phyloP scores from a whole-genome alignment of 2,329 filamentous ascomycete genomes.

The Aspergillus brasiliensis region DNA sequence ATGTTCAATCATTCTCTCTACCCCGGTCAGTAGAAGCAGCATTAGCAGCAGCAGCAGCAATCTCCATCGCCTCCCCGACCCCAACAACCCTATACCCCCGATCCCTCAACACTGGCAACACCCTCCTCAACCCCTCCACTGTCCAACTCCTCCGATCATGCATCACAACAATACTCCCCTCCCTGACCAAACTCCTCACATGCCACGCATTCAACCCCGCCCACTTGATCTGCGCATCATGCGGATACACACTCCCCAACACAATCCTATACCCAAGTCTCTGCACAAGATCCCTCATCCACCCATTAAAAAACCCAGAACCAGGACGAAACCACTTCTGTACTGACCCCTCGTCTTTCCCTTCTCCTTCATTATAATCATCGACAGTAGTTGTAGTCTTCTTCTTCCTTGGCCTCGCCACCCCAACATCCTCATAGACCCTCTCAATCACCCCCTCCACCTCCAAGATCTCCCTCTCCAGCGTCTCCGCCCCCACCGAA shows the following conservation, averaged over 20 bases:
- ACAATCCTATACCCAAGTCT: slow-evolving; percentile 70
- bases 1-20: background rate
- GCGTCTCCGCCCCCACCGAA: slow-evolving; percentile 50
- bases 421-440: slow-evolving; percentile 50
- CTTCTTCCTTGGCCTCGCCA: slow-evolving; percentile 36
- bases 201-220: slow-evolving; percentile 73
- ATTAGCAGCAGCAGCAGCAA: background rate
- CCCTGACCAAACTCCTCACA: slow-evolving; percentile 75
- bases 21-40: background rate
- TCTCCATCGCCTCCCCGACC: slow-evolving; percentile 65
- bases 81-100: slow-evolving; percentile 73
- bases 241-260: slow-evolving; percentile 84
- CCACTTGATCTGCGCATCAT: slow-evolving; percentile 81
- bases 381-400: no score
- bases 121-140: slow-evolving; percentile 70
- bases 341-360: slow-evolving; percentile 37
- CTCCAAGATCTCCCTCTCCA: slow-evolving; percentile 63
- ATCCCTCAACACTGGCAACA: slow-evolving; percentile 70
- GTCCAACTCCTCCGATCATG: slow-evolving; percentile 87
- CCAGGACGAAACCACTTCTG: slow-evolving; percentile 76
- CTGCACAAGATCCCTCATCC: slow-evolving; percentile 65
- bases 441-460: slow-evolving; percentile 64
- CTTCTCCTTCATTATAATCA: no score
- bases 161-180: slow-evolving; percentile 80
- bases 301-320: slow-evolving; percentile 75